Evolutionary conservation across 441 rosid genomes (phyloP).

Genomic region (Populus trichocarpa): DNA sequence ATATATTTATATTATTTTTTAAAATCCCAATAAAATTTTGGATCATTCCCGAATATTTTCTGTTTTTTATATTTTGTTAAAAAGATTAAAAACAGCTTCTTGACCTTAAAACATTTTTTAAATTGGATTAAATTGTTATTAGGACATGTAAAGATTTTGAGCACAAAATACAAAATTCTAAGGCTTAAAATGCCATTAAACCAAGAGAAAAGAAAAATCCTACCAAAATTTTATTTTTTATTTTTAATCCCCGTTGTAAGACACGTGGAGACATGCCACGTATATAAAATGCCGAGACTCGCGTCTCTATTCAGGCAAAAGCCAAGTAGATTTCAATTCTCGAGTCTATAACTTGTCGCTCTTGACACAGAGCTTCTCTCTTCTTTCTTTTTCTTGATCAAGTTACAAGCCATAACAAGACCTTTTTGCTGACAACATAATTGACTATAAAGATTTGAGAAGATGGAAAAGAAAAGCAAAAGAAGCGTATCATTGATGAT

Average conservation of each 20-base stretch:
- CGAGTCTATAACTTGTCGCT: neutral
- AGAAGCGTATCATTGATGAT: neutral
- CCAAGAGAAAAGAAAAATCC: no score
- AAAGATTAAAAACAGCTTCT: no score
- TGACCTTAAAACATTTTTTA: no score
- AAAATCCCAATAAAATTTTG: no score
- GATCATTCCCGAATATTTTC: no score
- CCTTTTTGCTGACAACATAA: neutral
- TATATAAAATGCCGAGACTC: neutral
- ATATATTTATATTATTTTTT: no score
- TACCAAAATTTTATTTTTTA: neutral
- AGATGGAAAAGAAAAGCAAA: slow-evolving; percentile 13
- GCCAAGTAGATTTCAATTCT: neutral
- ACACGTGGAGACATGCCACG: neutral
- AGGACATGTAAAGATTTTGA: no score
- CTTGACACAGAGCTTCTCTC: no score
- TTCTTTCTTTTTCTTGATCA: neutral
- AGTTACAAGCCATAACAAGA: neutral
- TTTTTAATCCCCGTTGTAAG: neutral
- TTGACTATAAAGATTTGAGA: neutral
- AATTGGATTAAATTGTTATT: no score
- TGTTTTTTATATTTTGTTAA: no score
- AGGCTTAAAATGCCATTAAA: no score
- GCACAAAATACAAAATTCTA: no score
- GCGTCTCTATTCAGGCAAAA: neutral